Evolutionary conservation across 306 rosid species (phyloP).

Genomic region (Casuarina equisetifolia): DNA sequence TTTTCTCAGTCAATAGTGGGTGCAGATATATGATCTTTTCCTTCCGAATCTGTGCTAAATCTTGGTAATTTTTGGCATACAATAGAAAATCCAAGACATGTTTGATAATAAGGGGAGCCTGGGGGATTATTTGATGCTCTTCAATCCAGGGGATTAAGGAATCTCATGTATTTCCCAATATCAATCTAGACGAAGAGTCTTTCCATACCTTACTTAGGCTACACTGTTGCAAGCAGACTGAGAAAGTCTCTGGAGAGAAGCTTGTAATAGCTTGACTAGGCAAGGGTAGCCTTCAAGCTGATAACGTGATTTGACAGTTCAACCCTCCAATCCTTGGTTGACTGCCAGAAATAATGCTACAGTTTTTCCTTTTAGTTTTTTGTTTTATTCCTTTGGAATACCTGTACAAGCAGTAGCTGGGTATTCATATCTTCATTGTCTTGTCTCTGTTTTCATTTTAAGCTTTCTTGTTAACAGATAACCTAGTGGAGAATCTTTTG

Average conservation of each 20-base stretch:
- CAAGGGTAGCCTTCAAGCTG: neutral
- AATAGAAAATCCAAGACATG: neutral
- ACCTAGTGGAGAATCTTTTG: slow-evolving; percentile 90
- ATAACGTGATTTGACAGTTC: neutral
- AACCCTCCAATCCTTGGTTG: neutral
- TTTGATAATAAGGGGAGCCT: neutral
- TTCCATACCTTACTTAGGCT: neutral
- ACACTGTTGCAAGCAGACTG: neutral
- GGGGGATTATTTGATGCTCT: neutral
- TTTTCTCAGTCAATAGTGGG: neutral
- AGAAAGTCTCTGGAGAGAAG: neutral
- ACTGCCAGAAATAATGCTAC: neutral
- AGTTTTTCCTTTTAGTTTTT: neutral
- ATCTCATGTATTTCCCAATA: neutral
- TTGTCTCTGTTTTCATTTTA: neutral
- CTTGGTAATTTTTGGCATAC: neutral
- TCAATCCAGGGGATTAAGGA: neutral
- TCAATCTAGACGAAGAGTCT: neutral
- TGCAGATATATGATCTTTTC: neutral
- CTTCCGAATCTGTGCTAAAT: neutral
- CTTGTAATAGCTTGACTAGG: neutral
- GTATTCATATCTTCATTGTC: neutral
- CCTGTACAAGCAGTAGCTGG: neutral
- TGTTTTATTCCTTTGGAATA: neutral
- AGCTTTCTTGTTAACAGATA: slow-evolving; percentile 48